A percentile compares a stretch with the other conserved stretches of the same genome.
Evolutionary conservation across 2,329 filamentous ascomycete genomes (phyloP).

Genomic region (Aspergillus luchuensis): DNA sequence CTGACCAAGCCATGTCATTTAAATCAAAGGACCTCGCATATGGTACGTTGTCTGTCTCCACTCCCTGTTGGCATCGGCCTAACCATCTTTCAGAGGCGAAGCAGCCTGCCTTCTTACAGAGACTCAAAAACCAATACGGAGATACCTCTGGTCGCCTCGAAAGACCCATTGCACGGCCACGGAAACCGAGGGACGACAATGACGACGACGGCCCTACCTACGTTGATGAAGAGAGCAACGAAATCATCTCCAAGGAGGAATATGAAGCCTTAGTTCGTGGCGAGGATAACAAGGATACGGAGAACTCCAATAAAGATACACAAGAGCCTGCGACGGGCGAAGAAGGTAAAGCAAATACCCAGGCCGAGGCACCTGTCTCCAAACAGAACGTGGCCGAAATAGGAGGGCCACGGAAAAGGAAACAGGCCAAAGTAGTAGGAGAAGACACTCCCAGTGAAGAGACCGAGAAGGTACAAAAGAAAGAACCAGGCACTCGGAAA

Average conservation of each 20-base stretch:
- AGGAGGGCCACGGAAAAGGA: constrained; percentile 45
- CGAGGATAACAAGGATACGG: constrained; percentile 19
- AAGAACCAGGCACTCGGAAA: constrained; percentile 33
- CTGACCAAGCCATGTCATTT: constrained; percentile 37
- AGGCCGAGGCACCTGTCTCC: constrained; percentile 16
- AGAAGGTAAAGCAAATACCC: constrained; percentile 18
- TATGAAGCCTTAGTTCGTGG: constrained; percentile 44
- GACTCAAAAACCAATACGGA: constrained; percentile 43
- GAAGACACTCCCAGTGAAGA: constrained; percentile 31
- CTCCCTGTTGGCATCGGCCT: constrained; percentile 8
- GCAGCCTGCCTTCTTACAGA: constrained; percentile 47
- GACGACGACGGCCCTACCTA: constrained; percentile 49
- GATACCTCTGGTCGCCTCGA: constrained; percentile 40
- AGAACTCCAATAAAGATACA: constrained; percentile 10
- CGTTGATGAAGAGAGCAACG: constrained; percentile 47
- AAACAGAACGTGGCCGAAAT: constrained; percentile 45
- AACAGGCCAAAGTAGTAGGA: constrained; percentile 45
- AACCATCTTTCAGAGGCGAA: constrained; percentile 37
- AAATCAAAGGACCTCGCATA: constrained; percentile 49
- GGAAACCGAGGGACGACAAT: constrained; percentile 37
- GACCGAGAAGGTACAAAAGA: constrained; percentile 25
- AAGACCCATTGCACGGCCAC: constrained; percentile 39
- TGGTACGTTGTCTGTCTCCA: constrained; percentile 30
- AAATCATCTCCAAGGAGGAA: constrained; percentile 47
- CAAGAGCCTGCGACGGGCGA: constrained; percentile 16